Percentiles rank a stretch among this genome's conserved stretches.
These are phyloP conservation scores for Alternaria gansuensis DNA, from an alignment of 2,329 filamentous ascomycete genomes.

Conservation along the genomic window DNA sequence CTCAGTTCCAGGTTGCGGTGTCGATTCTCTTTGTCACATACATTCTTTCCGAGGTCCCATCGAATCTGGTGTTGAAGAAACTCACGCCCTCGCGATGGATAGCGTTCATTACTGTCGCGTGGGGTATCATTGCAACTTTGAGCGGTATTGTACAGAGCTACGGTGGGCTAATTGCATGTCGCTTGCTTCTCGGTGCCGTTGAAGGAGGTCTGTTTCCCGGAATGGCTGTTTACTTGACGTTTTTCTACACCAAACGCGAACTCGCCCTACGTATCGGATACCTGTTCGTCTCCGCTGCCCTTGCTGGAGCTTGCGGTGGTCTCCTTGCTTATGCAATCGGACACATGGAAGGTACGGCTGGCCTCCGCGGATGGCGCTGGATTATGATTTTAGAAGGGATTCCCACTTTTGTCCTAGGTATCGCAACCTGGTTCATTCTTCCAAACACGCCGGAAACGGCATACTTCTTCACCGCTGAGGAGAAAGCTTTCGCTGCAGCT, in stretches of 20 bases:
- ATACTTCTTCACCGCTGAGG: conserved; percentile 66
- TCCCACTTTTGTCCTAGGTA: conserved; percentile 63
- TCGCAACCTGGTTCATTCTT: conserved; percentile 66
- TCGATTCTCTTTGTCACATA: conserved; percentile 59
- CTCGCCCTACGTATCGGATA: conserved; percentile 77
- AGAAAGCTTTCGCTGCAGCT: conserved; percentile 66
- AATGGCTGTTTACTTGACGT: conserved; percentile 73
- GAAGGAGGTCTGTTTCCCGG: conserved; percentile 77
- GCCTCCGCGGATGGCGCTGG: conserved; percentile 75
- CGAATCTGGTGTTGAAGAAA: conserved; percentile 59
- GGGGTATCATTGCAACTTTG: conserved; percentile 70
- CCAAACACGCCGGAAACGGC: conserved; percentile 73
- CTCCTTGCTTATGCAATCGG: conserved; percentile 78
- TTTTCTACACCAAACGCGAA: conserved; percentile 79
- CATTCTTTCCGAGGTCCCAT: conserved; percentile 57
- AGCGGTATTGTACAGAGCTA: conserved; percentile 74
- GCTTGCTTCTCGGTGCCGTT: conserved; percentile 72
- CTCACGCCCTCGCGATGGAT: conserved; percentile 60
- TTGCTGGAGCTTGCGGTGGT: conserved; percentile 76
- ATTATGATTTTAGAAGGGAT: conserved; percentile 72
- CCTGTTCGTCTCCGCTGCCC: conserved; percentile 74
- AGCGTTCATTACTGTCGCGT: conserved; percentile 67
- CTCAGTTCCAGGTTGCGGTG: conserved; percentile 70
- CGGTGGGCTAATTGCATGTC: conserved; percentile 71
- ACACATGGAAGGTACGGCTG: conserved; percentile 72